Conservation (phyloP, 306 rosid species). For the Delonix regia region DNA sequence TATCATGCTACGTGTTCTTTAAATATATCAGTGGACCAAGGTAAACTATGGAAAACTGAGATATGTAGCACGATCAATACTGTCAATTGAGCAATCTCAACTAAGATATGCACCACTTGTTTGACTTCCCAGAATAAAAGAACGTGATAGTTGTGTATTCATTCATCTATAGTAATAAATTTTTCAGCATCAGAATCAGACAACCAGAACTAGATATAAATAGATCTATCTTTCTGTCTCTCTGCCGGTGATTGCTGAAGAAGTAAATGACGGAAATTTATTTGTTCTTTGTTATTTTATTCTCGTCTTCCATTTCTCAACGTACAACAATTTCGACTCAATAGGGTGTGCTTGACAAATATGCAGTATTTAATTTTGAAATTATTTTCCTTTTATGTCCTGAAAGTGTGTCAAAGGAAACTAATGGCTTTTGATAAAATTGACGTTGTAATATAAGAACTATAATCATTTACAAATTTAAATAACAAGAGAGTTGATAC, state of each 20-base stretch:
- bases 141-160: slow-evolving; percentile 66
- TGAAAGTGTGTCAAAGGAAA: no score
- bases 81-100: slow-evolving; percentile 42
- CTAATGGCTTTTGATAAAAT: no score
- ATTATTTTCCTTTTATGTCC: no score
- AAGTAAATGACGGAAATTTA: background rate
- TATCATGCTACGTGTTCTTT: background rate
- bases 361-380: no score
- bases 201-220: slow-evolving; percentile 19
- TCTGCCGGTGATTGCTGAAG: background rate
- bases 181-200: slow-evolving; percentile 29
- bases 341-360: no score
- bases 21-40: slow-evolving; percentile 1
- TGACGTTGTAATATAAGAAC: no score
- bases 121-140: slow-evolving; percentile 94
- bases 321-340: background rate
- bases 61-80: background rate
- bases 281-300: background rate
- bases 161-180: slow-evolving; percentile 56
- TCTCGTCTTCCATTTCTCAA: background rate
- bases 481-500: no score
- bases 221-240: slow-evolving; percentile 7
- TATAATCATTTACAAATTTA: no score
- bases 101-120: slow-evolving; percentile 82
- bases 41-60: slow-evolving; percentile 13